Base-by-base conservation (phyloP, 176 grass and related monocot species). In the Aegilops bicornis region DNA sequence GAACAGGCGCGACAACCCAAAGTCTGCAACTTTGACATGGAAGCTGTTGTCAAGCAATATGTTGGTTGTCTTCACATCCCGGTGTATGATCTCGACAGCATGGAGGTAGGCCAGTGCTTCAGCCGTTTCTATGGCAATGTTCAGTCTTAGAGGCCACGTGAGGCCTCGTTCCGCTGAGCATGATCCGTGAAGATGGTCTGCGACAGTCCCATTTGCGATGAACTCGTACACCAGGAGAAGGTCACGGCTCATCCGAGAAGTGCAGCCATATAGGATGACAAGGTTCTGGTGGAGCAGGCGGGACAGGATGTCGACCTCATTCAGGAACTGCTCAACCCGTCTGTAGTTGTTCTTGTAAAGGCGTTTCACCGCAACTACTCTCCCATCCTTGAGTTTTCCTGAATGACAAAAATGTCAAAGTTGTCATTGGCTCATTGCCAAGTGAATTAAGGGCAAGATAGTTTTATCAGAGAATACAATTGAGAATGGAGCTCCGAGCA, bases 41-140 rank as follows among this genome's bases (percentile, higher is more conserved):
- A 98, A 98, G 10, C 6, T 10, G 60, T 81, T 71, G 82, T 98
- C 96, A 2, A 98, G 90, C 30, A 98, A 60, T 35, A 98, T 96
- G 79, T 98, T 98, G 81, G 80, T 94, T 1, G 92, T 98, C 87
- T 98, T 98, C 1, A 98, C 88, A 62, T 98, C 96, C 0, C 96
- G 92, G 62, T 98, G 96, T 82, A 98, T 88, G 54, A 98, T 98
- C 30, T 91, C 89, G 4, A 94, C 88, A 1, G 93, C 78, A 63
- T 98, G 96, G 14, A 98, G 88, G 79, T 89, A 98, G 24, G 92
- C 25, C 22, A 98, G 84, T 6, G 96, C 93, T 52, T 88, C 88
- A 7, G 93, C 96, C 10, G 93, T 94, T 84, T 98, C 96, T 48
- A 98, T 88, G 36, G 96, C 93, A 75, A 98, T 91, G 16, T 86